A percentile compares a stretch with the other conserved stretches of the same genome.
Evolutionary conservation across 2,329 filamentous ascomycete genomes (phyloP).

Genomic region (Penicillium sp.): DNA sequence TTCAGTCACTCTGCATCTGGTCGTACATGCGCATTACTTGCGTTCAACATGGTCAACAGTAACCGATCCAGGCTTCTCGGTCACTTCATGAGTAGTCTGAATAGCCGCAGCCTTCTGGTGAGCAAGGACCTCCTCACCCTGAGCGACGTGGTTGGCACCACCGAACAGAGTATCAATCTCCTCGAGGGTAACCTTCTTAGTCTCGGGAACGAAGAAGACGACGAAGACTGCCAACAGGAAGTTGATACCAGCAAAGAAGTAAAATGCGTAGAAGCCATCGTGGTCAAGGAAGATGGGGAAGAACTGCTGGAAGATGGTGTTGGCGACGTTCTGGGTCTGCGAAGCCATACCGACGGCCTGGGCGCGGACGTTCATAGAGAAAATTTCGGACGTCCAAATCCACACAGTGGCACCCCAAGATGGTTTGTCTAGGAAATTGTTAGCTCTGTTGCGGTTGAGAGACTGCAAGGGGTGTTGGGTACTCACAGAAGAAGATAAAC

Average conservation of each 20-base stretch:
- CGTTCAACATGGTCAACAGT: constrained; percentile 31
- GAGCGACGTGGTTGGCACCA: constrained; percentile 44
- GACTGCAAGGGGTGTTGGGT: background rate
- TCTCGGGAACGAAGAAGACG: constrained; percentile 60
- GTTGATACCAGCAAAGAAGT: constrained; percentile 62
- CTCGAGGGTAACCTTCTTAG: constrained; percentile 51
- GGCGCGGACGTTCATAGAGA: constrained; percentile 74
- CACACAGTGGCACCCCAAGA: constrained; percentile 73
- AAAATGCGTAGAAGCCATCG: constrained; percentile 61
- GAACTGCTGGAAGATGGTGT: constrained; percentile 72
- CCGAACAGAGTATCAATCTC: constrained; percentile 49
- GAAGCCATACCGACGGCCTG: constrained; percentile 72
- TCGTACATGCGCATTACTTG: constrained; percentile 13
- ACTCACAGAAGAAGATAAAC: constrained; percentile 59
- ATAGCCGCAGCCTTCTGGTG: constrained; percentile 33
- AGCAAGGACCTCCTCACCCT: constrained; percentile 41
- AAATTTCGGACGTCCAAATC: constrained; percentile 74
- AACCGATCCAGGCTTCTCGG: constrained; percentile 30
- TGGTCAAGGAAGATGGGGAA: constrained; percentile 71
- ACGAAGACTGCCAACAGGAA: constrained; percentile 58
- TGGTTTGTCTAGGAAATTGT: constrained; percentile 62
- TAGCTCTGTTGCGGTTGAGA: constrained; percentile 26
- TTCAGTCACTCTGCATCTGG: background rate
- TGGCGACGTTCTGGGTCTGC: constrained; percentile 68
- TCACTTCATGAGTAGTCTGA: constrained; percentile 15